These are phyloP conservation scores for Suillus clintonianus DNA, from an alignment of 768 basidiomycete genomes.

Conservation along the genomic window DNA sequence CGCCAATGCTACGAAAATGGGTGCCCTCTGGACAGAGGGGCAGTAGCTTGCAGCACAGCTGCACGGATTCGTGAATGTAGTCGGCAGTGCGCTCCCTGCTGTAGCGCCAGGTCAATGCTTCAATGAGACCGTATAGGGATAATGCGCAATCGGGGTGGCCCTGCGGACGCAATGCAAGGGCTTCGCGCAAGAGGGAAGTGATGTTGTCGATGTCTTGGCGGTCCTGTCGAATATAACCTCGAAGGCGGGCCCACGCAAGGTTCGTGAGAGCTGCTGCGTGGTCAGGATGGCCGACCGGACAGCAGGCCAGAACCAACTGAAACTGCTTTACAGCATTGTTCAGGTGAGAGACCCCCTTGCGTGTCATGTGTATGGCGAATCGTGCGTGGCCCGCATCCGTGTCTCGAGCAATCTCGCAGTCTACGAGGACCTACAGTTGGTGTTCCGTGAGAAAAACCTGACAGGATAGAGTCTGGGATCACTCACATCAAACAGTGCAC, in stretches of 20 bases:
- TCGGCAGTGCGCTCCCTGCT: conserved; percentile 1
- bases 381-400: neutral
- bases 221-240: neutral
- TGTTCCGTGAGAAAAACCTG: neutral
- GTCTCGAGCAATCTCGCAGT: neutral
- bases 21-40: neutral
- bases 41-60: neutral
- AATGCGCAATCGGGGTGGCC: conserved; percentile 6
- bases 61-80: conserved; percentile 16
- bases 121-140: conserved; percentile 14
- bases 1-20: neutral
- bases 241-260: neutral
- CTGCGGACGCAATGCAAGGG: conserved; percentile 6
- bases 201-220: neutral
- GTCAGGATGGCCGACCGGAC: neutral
- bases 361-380: neutral
- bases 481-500: neutral
- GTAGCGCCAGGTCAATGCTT: conserved; percentile 9
- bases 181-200: neutral
- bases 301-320: neutral
- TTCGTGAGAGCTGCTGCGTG: neutral
- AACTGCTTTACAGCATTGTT: neutral
- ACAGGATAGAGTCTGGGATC: too few relatives aligned
- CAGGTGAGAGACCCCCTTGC: neutral
- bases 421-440: neutral